Evolutionary conservation across 1,284 basidiomycete genomes (phyloP).

Genomic region (Pseudozyma hubeiensis): DNA sequence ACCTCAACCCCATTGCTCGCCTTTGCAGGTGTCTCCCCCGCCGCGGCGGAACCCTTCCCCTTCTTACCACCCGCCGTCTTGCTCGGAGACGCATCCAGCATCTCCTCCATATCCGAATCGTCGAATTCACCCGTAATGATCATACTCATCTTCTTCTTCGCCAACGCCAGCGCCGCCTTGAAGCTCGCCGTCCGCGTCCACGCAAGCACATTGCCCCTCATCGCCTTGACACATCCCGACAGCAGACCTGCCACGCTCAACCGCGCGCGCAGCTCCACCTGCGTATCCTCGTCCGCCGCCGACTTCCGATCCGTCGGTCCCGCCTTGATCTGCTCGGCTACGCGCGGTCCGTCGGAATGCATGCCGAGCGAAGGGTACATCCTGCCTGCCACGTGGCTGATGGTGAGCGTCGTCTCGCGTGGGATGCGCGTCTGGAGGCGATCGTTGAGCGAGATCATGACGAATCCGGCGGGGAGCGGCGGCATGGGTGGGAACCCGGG

Average conservation of each 20-base stretch:
- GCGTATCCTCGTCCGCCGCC: constrained; percentile 44
- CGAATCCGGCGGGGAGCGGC: constrained; percentile 39
- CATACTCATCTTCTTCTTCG: constrained; percentile 6
- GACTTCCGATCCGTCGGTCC: constrained; percentile 16
- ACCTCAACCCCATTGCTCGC: background rate
- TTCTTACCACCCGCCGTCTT: constrained; percentile 21
- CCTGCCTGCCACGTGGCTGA: constrained; percentile 35
- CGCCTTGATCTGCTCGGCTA: constrained; percentile 36
- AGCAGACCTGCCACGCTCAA: constrained; percentile 41
- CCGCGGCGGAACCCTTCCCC: background rate
- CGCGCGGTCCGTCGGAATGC: constrained; percentile 47
- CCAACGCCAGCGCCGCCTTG: constrained; percentile 17
- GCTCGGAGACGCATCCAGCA: background rate
- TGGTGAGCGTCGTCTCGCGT: constrained; percentile 29
- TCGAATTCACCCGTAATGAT: constrained; percentile 11
- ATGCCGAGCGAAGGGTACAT: constrained; percentile 44
- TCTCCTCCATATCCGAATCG: constrained; percentile 11
- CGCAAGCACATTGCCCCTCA: constrained; percentile 22
- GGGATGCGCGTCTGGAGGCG: constrained; percentile 27
- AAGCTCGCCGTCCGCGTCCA: constrained; percentile 27
- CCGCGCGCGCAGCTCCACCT: constrained; percentile 36
- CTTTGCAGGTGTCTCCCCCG: background rate
- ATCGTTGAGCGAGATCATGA: constrained; percentile 44
- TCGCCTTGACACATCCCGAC: constrained; percentile 48
- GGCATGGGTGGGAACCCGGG: constrained; percentile 45